Percentiles rank a stretch among this genome's conserved stretches.
Conservation (phyloP, 2,329 filamentous ascomycete species). For the Colletotrichum costaricense region DNA sequence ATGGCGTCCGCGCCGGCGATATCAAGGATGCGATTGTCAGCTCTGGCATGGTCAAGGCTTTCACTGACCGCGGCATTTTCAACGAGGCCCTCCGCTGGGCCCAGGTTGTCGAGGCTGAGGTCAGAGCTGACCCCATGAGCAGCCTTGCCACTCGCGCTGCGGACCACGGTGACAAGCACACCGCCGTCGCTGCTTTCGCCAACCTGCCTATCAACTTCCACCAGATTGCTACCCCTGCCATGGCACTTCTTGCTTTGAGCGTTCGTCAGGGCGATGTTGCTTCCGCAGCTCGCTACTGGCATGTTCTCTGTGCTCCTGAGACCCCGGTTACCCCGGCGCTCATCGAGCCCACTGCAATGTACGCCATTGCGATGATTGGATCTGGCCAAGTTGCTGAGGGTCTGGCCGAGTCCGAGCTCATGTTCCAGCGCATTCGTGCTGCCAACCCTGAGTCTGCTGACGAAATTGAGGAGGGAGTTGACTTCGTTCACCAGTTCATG, state of each 20-base stretch:
- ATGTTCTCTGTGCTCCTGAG: constrained; percentile 73
- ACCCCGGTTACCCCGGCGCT: constrained; percentile 71
- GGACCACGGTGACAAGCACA: constrained; percentile 77
- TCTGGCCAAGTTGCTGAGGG: constrained; percentile 88
- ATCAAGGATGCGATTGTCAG: constrained; percentile 79
- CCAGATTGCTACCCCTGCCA: constrained; percentile 69
- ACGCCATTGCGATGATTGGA: constrained; percentile 86
- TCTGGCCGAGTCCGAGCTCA: constrained; percentile 80
- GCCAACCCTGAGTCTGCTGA: constrained; percentile 70
- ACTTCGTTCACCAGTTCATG: constrained; percentile 74
- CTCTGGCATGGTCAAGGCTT: constrained; percentile 82
- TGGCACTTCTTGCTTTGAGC: constrained; percentile 88
- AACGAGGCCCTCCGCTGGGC: constrained; percentile 81
- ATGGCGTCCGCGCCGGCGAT: constrained; percentile 66
- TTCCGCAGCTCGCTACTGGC: constrained; percentile 84
- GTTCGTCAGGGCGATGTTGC: constrained; percentile 84
- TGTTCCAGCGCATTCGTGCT: constrained; percentile 86
- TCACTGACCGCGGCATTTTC: constrained; percentile 77
- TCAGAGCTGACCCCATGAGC: constrained; percentile 73
- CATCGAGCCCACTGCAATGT: constrained; percentile 92
- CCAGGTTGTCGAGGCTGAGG: constrained; percentile 68
- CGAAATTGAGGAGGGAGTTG: constrained; percentile 87
- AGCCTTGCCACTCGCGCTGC: constrained; percentile 82
- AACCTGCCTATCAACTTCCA: constrained; percentile 64
- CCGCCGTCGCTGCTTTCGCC: constrained; percentile 75